phyloP scores from a whole-genome alignment of 306 rosid genomes.

The Glycine latifolia region DNA sequence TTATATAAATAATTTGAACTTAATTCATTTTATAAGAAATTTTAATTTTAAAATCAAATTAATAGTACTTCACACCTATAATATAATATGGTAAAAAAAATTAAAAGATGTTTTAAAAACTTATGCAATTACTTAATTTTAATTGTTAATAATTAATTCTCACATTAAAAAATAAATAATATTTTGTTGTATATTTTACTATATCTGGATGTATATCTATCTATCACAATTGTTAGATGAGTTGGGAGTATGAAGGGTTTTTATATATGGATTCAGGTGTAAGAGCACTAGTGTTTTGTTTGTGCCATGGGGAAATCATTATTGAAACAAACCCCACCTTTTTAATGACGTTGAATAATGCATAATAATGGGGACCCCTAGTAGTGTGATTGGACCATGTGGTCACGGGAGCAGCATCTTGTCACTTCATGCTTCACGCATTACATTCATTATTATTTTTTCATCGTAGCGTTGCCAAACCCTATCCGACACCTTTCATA shows the following conservation, averaged over 20 bases:
- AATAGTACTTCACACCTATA: too few species aligned
- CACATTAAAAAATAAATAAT: too few species aligned
- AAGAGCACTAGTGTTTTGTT: neutral
- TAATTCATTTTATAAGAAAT: too few species aligned
- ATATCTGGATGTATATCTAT: neutral
- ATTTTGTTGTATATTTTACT: too few species aligned
- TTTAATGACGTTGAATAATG: slow-evolving; percentile 29
- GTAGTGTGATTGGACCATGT: slow-evolving; percentile 1
- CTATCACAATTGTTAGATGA: neutral
- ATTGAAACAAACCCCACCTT: slow-evolving; percentile 40
- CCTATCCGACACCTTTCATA: neutral
- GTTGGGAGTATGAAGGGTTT: neutral
- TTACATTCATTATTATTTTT: neutral
- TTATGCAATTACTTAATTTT: too few species aligned
- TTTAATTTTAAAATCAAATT: too few species aligned
- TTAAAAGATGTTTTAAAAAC: too few species aligned
- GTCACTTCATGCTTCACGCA: slow-evolving; percentile 12
- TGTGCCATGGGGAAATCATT: neutral
- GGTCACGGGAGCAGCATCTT: slow-evolving; percentile 36
- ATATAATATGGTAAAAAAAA: too few species aligned
- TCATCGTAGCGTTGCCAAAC: neutral
- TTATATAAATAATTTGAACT: too few species aligned
- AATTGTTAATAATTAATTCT: too few species aligned
- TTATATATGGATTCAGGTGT: neutral
- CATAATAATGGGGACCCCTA: slow-evolving; percentile 1